These are phyloP conservation scores for Haplosporangium sp. DNA, from an alignment of 371 early-diverging fungal genomes.

Conservation along the genomic window DNA sequence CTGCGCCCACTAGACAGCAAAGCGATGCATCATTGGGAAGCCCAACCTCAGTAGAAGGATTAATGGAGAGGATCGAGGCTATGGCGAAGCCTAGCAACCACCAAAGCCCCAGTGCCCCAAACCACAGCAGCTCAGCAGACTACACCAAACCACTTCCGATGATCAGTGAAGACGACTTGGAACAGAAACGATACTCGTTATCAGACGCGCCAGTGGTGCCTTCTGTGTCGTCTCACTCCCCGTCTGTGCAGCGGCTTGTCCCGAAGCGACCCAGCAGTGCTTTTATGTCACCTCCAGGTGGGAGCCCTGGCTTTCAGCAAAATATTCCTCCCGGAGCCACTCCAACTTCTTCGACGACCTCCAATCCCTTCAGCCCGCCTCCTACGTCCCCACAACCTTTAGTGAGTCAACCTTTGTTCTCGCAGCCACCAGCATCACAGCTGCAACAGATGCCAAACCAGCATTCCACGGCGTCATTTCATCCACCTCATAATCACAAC, in stretches of 20 bases:
- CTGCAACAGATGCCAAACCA: constrained; percentile 23
- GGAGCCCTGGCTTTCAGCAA: not conserved
- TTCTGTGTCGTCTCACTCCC: constrained; percentile 19
- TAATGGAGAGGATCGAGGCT: constrained; percentile 49
- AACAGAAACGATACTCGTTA: constrained; percentile 43
- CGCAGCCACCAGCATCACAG: constrained; percentile 4
- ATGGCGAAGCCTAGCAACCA: constrained; percentile 28
- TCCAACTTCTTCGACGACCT: constrained; percentile 4
- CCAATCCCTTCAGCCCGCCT: not conserved
- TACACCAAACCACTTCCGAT: constrained; percentile 36
- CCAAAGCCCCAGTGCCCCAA: not conserved
- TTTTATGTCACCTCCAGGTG: constrained; percentile 9
- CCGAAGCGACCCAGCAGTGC: constrained; percentile 39
- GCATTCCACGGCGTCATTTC: not conserved
- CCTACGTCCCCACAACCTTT: not conserved
- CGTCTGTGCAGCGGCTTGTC: constrained; percentile 21
- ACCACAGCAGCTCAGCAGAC: constrained; percentile 8
- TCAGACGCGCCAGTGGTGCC: constrained; percentile 22
- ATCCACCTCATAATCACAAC: constrained; percentile 20
- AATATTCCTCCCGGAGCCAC: not conserved
- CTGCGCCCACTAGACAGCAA: constrained; percentile 2
- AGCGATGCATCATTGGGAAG: constrained; percentile 20
- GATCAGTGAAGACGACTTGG: constrained; percentile 16
- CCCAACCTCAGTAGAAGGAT: constrained; percentile 41
- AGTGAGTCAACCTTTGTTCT: constrained; percentile 7